Conservation (phyloP, 306 rosid species). For the Glycine soja region DNA sequence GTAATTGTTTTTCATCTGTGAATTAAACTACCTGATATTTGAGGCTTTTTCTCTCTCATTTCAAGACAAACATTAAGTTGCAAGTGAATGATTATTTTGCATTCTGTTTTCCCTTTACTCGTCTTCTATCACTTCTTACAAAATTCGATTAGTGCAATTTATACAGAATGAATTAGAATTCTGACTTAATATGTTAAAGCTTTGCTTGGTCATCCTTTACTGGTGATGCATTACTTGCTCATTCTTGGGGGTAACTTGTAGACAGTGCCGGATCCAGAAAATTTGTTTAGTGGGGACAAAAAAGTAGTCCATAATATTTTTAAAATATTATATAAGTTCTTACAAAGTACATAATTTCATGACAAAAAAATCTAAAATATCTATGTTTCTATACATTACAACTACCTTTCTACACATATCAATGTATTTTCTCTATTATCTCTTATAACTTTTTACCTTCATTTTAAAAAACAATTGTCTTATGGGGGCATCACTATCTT, state of each 20-base stretch:
- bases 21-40: conserved; percentile 30
- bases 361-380: no score
- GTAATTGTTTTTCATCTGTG: conserved; percentile 50
- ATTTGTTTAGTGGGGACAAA: no score
- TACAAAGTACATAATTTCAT: no score
- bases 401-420: no score
- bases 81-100: conserved; percentile 16
- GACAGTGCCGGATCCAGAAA: no score
- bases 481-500: no score
- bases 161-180: conserved; percentile 13
- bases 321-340: no score
- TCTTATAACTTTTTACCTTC: no score
- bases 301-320: no score
- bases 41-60: conserved; percentile 34
- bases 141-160: not conserved
- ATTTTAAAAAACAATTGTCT: no score
- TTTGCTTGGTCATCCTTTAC: not conserved
- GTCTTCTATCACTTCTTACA: conserved; percentile 13
- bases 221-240: conserved; percentile 26
- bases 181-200: conserved; percentile 6
- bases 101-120: not conserved
- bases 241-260: conserved; percentile 26
- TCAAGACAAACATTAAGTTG: conserved; percentile 25
- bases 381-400: no score
- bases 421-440: no score